Base-by-base conservation (phyloP, 768 basidiomycete species). In the Cystofilobasidium bisporidii region DNA sequence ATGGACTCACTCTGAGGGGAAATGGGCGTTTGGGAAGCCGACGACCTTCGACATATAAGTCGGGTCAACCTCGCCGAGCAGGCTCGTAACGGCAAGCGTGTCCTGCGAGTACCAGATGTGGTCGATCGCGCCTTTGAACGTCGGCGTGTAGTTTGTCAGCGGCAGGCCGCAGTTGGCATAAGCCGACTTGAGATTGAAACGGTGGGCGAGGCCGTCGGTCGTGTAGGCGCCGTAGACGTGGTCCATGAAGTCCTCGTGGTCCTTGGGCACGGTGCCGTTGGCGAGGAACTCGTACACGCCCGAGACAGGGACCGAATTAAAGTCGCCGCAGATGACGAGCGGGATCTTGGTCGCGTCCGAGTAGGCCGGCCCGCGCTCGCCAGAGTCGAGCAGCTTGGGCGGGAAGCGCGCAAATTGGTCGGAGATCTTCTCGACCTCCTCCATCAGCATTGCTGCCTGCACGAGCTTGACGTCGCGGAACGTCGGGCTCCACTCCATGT, bases 401-500 rank as follows among this genome's bases (percentile, higher is more conserved):
- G 94, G 92, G 55, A 92, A 85, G 73, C 83, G 85, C 43, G 91
- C 86, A 76, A 97, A 97, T 73, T 83, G 84, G 63, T 84, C 81
- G 1, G 87, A 87, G 62, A 90, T 85, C 82, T 92, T 94, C 80
- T 91, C 88, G 24, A 96, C 79, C 77, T 97, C 93, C 69, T 97
- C 94, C 69, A 96, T 80, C 58, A 98, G 80, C 70, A 98, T 81
- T 5, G 91, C 93, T n/a, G 83, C 84, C 75, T 99, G 96, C 9
- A 98, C 91, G 71, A 99, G 84, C 79, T 99, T 99, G 79, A 99
- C 96, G 76, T 99, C 96, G 61, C 89, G 81, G 79, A 85, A 96
- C 60, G 83, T 83, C 17, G 88, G 89, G 76, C 97, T 88, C 94
- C 94, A 98, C 72, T 87, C 84, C 66, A 97, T 84, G 76, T 99